Evolutionary conservation across 2,329 filamentous ascomycete species (phyloP).

Genomic region (Arthrobotrys iridis): DNA sequence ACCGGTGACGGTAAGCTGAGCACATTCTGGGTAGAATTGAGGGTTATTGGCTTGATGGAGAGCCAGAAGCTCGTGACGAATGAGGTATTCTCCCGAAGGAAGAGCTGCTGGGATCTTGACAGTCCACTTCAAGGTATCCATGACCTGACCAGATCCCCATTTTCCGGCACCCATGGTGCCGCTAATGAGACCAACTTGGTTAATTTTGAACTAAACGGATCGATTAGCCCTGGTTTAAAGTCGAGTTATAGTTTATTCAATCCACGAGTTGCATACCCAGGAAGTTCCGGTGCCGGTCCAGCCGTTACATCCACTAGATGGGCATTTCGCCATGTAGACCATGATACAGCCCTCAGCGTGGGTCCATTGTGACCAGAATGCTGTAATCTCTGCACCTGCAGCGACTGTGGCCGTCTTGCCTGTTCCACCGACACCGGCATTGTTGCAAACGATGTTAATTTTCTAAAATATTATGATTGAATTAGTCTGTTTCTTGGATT

Average conservation of each 20-base stretch:
- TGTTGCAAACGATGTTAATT: constrained; percentile 51
- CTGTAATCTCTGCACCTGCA: constrained; percentile 65
- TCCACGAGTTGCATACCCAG: constrained; percentile 60
- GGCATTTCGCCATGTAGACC: constrained; percentile 68
- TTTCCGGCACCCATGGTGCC: constrained; percentile 63
- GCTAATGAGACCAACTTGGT: constrained; percentile 66
- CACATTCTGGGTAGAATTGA: constrained; percentile 70
- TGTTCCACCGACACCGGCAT: constrained; percentile 36
- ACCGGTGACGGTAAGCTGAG: constrained; percentile 67
- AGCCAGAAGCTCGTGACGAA: constrained; percentile 69
- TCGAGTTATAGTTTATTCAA: neutral
- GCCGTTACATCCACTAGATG: constrained; percentile 59
- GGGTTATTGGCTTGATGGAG: constrained; percentile 67
- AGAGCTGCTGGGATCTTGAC: constrained; percentile 66
- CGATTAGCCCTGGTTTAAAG: neutral
- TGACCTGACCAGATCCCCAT: constrained; percentile 66
- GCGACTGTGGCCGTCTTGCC: constrained; percentile 61
- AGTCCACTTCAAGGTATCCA: constrained; percentile 65
- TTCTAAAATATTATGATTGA: neutral
- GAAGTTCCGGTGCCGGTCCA: constrained; percentile 66
- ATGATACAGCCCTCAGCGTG: constrained; percentile 70
- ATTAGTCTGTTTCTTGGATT: neutral
- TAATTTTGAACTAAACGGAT: constrained; percentile 67
- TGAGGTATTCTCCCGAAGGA: constrained; percentile 68
- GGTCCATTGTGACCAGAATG: constrained; percentile 69